phyloP scores from a whole-genome alignment of 1,284 basidiomycete genomes.

The Volvariella surrecta region DNA sequence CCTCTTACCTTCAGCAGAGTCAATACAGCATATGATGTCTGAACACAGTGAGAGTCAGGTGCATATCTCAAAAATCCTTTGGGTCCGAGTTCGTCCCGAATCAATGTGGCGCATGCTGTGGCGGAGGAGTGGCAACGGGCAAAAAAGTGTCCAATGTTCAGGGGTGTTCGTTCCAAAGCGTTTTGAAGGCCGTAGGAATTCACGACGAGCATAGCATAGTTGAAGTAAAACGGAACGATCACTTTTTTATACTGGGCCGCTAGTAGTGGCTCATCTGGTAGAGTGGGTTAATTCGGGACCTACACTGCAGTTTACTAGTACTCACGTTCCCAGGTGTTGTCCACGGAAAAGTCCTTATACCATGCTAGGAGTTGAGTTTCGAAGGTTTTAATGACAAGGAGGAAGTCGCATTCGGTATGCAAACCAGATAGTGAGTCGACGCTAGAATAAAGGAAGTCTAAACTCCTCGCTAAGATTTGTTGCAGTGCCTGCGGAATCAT shows the following conservation, averaged over 20 bases:
- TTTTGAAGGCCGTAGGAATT: slow-evolving; percentile 96
- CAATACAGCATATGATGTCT: slow-evolving; percentile 82
- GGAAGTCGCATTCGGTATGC: slow-evolving; percentile 83
- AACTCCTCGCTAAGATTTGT: slow-evolving; percentile 79
- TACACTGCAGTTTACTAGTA: slow-evolving; percentile 12
- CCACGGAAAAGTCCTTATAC: slow-evolving; percentile 65
- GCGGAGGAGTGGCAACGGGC: slow-evolving; percentile 76
- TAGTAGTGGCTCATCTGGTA: slow-evolving; percentile 22
- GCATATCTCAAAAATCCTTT: slow-evolving; percentile 76
- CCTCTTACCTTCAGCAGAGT: slow-evolving; percentile 75
- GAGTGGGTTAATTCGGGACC: slow-evolving; percentile 5
- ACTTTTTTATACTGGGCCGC: slow-evolving; percentile 37
- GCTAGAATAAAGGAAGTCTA: slow-evolving; percentile 87
- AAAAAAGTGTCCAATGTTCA: slow-evolving; percentile 85
- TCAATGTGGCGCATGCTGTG: slow-evolving; percentile 54
- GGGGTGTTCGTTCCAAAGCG: slow-evolving; percentile 67
- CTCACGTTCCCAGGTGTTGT: slow-evolving; percentile 21
- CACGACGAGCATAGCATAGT: slow-evolving; percentile 81
- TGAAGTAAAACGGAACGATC: slow-evolving; percentile 70
- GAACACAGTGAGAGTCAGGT: slow-evolving; percentile 89
- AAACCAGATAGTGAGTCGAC: slow-evolving; percentile 79
- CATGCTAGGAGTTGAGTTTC: slow-evolving; percentile 73
- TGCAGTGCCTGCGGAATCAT: slow-evolving; percentile 59
- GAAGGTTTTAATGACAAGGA: slow-evolving; percentile 75
- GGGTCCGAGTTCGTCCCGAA: slow-evolving; percentile 72